phyloP scores from a whole-genome alignment of 495 filamentous ascomycete species.

The Chaetomium cochliodes region DNA sequence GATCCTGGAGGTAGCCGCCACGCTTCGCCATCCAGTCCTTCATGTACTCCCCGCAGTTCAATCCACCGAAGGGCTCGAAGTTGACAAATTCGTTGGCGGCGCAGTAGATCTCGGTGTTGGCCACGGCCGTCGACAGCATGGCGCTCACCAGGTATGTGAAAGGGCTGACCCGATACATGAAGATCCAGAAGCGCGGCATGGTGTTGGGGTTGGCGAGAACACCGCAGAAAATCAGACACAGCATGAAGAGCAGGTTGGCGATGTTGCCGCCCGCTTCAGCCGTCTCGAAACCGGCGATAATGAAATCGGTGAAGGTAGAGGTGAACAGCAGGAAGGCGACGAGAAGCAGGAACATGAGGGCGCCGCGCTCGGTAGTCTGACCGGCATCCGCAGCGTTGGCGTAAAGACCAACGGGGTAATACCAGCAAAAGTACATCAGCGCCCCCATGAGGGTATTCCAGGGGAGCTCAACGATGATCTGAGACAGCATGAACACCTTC shows the following conservation, averaged over 20 bases:
- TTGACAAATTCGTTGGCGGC: slow-evolving; percentile 58
- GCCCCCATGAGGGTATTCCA: slow-evolving; percentile 71
- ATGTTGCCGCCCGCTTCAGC: slow-evolving; percentile 66
- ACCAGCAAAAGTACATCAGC: slow-evolving; percentile 72
- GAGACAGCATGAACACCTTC: slow-evolving; percentile 76
- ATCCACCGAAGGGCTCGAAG: slow-evolving; percentile 52
- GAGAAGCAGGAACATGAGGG: slow-evolving; percentile 64
- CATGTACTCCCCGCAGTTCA: slow-evolving; percentile 62
- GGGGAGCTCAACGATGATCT: slow-evolving; percentile 72
- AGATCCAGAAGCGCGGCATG: slow-evolving; percentile 77
- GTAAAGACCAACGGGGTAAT: slow-evolving; percentile 78
- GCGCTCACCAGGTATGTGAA: slow-evolving; percentile 68
- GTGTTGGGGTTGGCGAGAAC: slow-evolving; percentile 63
- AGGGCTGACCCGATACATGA: slow-evolving; percentile 78
- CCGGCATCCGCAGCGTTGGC: slow-evolving; percentile 62
- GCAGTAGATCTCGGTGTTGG: slow-evolving; percentile 60
- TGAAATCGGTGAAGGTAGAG: slow-evolving; percentile 66
- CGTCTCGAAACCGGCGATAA: slow-evolving; percentile 65
- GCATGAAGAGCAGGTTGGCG: slow-evolving; percentile 63
- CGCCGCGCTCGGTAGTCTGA: slow-evolving; percentile 57
- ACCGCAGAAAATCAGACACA: slow-evolving; percentile 71
- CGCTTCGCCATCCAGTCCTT: slow-evolving; percentile 43
- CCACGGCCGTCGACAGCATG: slow-evolving; percentile 61
- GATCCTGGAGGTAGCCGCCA: slow-evolving; percentile 57
- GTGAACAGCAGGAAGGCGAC: slow-evolving; percentile 68